A percentile compares a stretch with the other conserved stretches of the same genome.
Evolutionary conservation across 2,329 filamentous ascomycete species (phyloP).

Genomic region (Aspergillus quadrilineatus): DNA sequence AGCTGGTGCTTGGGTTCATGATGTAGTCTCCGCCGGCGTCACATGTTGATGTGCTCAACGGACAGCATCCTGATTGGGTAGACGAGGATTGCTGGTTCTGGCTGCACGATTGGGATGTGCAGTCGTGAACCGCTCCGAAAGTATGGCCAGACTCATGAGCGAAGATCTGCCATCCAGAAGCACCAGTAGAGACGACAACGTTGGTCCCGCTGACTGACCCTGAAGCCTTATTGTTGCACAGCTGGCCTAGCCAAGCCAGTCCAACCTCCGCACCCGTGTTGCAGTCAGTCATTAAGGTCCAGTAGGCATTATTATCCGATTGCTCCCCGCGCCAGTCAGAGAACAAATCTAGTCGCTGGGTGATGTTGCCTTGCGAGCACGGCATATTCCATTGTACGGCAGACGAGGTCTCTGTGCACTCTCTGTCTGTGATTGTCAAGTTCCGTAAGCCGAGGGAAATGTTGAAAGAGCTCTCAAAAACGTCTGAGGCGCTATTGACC

Average conservation of each 20-base stretch:
- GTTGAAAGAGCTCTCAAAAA: constrained; percentile 92
- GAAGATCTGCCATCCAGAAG: constrained; percentile 91
- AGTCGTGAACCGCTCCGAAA: constrained; percentile 95
- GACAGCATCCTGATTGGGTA: constrained; percentile 66
- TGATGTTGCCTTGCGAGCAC: constrained; percentile 63
- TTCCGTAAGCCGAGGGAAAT: constrained; percentile 89
- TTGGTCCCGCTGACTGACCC: constrained; percentile 84
- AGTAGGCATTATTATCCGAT: constrained; percentile 82
- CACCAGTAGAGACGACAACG: constrained; percentile 78
- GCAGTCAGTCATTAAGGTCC: constrained; percentile 83
- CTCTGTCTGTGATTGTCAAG: constrained; percentile 70
- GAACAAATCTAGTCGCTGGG: constrained; percentile 79
- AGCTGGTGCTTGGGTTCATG: constrained; percentile 89
- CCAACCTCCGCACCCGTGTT: constrained; percentile 82
- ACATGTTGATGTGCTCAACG: constrained; percentile 65
- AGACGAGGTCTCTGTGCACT: constrained; percentile 69
- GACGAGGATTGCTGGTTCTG: constrained; percentile 62
- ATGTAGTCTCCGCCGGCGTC: constrained; percentile 78
- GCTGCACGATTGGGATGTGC: constrained; percentile 65
- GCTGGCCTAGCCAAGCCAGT: constrained; percentile 87
- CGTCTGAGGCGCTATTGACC: constrained; percentile 80
- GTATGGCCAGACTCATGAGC: constrained; percentile 93
- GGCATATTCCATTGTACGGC: constrained; percentile 80
- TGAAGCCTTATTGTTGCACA: constrained; percentile 63
- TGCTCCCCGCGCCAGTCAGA: constrained; percentile 81